A percentile compares a stretch with the other conserved stretches of the same genome.
Conservation (phyloP, 306 rosid species). For the Rosa lucieae region DNA sequence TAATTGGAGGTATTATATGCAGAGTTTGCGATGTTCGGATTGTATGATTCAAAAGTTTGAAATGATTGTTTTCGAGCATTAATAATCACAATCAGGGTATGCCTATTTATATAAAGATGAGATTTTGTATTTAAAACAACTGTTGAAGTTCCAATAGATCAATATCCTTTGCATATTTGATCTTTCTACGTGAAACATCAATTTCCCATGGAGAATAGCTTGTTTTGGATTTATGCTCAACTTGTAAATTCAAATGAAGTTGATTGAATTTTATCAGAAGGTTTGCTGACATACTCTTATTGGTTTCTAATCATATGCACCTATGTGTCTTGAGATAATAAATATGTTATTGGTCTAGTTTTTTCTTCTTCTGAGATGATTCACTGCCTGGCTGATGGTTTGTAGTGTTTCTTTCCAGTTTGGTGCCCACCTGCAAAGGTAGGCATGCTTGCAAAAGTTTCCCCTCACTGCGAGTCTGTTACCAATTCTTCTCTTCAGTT, state of each 20-base stretch:
- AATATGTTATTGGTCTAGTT: neutral
- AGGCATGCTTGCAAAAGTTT: conserved; percentile 28
- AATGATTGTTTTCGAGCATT: neutral
- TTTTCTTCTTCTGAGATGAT: neutral
- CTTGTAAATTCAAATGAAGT: neutral
- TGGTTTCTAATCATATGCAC: neutral
- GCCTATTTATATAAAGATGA: neutral
- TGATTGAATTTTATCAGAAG: neutral
- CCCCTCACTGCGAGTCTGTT: conserved; percentile 27
- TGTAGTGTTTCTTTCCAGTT: conserved; percentile 27
- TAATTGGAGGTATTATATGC: neutral
- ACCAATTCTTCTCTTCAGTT: conserved; percentile 22
- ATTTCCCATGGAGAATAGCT: neutral
- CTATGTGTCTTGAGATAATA: neutral
- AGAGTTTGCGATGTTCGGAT: neutral
- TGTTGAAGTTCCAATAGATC: neutral
- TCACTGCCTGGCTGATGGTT: conserved; percentile 7
- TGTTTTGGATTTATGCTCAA: neutral
- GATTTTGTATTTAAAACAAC: neutral
- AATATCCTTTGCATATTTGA: too few species aligned
- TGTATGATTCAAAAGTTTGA: neutral
- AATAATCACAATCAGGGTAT: neutral
- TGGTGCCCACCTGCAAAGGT: conserved; percentile 36
- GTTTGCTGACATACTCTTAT: neutral
- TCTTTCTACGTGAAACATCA: neutral